Conservation (phyloP, 345 rosid genomes). For the Aquilaria yunnanensis region DNA sequence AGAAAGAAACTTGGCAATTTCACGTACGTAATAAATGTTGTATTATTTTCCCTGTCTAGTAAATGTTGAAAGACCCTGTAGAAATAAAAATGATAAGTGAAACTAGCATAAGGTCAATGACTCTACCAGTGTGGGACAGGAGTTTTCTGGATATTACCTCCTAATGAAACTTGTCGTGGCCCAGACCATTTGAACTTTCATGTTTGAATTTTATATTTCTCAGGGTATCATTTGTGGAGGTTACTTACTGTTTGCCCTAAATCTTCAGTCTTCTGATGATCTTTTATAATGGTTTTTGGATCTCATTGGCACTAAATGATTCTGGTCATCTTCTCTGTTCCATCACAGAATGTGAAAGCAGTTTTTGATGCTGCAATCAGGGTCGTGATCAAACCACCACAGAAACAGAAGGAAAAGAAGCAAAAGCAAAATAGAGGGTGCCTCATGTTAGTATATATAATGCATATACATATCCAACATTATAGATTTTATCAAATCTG, state of each 20-base stretch:
- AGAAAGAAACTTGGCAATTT: conserved; percentile 10
- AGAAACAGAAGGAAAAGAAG: conserved; percentile 70
- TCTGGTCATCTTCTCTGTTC: conserved; percentile 1
- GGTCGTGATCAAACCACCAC: conserved; percentile 82
- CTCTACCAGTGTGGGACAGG: neutral
- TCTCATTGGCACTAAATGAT: neutral
- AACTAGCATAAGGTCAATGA: neutral
- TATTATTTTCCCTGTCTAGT: neutral
- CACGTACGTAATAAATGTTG: neutral
- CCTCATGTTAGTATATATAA: conserved; percentile 50
- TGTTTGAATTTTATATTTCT: no score
- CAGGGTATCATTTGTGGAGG: neutral
- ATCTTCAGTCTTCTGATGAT: neutral
- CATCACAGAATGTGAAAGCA: conserved; percentile 84
- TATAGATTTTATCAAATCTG: no score
- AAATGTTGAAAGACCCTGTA: neutral
- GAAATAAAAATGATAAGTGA: neutral
- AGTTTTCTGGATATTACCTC: neutral
- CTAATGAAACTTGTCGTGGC: neutral
- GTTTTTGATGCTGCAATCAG: conserved; percentile 94
- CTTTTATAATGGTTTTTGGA: neutral
- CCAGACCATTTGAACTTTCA: no score
- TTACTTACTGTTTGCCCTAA: no score
- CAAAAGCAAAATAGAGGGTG: conserved; percentile 63
- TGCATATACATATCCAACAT: neutral